A percentile compares a stretch with the other conserved stretches of the same genome.
Conservation (phyloP, 768 basidiomycete genomes). For the Termitomyces titanicus region DNA sequence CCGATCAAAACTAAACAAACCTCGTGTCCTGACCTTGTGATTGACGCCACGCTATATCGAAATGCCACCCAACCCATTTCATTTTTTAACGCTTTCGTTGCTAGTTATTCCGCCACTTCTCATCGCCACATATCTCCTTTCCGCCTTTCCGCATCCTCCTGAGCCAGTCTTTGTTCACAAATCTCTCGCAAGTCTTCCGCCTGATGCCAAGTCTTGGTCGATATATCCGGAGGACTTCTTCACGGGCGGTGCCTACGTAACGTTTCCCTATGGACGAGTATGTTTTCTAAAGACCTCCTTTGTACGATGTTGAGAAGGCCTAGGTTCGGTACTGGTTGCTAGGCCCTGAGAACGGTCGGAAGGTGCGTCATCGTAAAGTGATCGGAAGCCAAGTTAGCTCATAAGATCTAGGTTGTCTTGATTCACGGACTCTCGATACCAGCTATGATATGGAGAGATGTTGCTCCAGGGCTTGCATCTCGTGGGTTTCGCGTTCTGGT, state of each 20-base stretch:
- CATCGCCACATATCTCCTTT: slow-evolving; percentile 56
- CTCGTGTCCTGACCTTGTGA: background rate
- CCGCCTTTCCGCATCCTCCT: slow-evolving; percentile 63
- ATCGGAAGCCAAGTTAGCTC: background rate
- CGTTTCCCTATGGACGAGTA: slow-evolving; percentile 63
- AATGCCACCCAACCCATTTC: slow-evolving; percentile 31
- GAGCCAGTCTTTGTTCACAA: slow-evolving; percentile 44
- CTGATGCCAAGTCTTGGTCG: slow-evolving; percentile 52
- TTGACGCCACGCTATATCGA: slow-evolving; percentile 11
- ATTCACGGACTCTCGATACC: slow-evolving; percentile 80
- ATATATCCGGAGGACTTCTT: slow-evolving; percentile 75
- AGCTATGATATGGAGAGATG: slow-evolving; percentile 72
- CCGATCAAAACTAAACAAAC: background rate
- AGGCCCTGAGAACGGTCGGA: slow-evolving; percentile 64
- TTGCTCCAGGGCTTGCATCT: slow-evolving; percentile 60
- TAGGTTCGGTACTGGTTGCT: slow-evolving; percentile 77
- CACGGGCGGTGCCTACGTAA: slow-evolving; percentile 58
- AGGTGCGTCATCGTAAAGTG: slow-evolving; percentile 37
- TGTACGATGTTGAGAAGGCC: background rate
- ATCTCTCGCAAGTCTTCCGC: slow-evolving; percentile 59
- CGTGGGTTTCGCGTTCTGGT: slow-evolving; percentile 71
- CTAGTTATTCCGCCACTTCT: slow-evolving; percentile 60
- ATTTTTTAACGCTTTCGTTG: slow-evolving; percentile 50
- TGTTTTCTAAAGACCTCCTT: background rate
- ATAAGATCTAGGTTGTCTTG: slow-evolving; percentile 53